A percentile compares a stretch with the other conserved stretches of the same genome.
These are phyloP conservation scores for Diospyros lotus DNA, from an alignment of 148 eudicot genomes.

Conservation along the genomic window DNA sequence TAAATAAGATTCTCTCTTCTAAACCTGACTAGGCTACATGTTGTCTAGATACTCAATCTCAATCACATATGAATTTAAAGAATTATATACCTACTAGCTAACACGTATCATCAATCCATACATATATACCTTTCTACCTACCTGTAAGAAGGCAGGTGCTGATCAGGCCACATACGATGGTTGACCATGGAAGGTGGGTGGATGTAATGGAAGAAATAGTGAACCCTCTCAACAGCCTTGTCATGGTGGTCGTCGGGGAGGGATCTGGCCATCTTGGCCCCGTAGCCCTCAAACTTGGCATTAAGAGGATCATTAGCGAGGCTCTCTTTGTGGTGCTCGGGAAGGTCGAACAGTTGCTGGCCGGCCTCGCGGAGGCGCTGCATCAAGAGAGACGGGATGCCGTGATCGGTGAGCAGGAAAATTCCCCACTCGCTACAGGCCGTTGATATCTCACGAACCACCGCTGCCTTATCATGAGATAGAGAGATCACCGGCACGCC, in stretches of 20 bases:
- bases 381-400: slow-evolving; percentile 21
- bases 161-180: slow-evolving; percentile 31
- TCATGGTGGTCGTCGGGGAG: slow-evolving; percentile 10
- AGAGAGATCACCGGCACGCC: slow-evolving; percentile 31
- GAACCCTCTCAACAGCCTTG: slow-evolving; percentile 41
- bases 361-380: slow-evolving; percentile 26
- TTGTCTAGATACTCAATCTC: no score
- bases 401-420: slow-evolving; percentile 31
- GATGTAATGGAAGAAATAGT: slow-evolving; percentile 40
- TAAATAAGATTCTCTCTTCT: no score
- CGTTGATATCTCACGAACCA: slow-evolving; percentile 25
- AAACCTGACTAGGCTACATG: no score
- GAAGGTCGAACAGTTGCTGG: slow-evolving; percentile 27
- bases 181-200: slow-evolving; percentile 39
- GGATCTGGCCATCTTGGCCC: slow-evolving; percentile 31
- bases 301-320: slow-evolving; percentile 35
- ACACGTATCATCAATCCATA: neutral
- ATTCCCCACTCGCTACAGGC: slow-evolving; percentile 39
- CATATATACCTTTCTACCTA: neutral
- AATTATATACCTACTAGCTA: no score
- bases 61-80: no score
- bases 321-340: slow-evolving; percentile 36
- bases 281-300: slow-evolving; percentile 38
- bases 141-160: slow-evolving; percentile 35
- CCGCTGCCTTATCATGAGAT: slow-evolving; percentile 20